Evolutionary conservation across 768 basidiomycete genomes (phyloP), one percentile per base, ranked within the genome.

Genomic region (Hypsizygus marmoreus): DNA sequence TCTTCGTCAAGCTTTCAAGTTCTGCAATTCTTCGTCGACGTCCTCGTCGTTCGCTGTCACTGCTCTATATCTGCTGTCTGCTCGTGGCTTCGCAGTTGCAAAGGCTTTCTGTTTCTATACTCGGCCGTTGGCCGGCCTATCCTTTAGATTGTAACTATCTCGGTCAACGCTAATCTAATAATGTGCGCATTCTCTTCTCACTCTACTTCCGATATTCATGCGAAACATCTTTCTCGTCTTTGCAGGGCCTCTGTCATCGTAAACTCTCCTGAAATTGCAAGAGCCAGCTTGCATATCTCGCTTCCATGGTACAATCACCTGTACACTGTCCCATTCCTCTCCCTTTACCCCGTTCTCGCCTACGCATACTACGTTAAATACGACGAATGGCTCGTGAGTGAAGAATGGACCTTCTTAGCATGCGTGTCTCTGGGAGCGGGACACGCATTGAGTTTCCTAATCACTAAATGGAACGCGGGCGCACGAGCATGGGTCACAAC

Each of bases 341-440:
- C 77, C 1, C 71, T 92, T 38, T 93, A 92, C 51, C 91, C 91
- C 0, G 63, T 93, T 23, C 77, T 91, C 23, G 89, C 88, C 19
- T 97, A 95, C 65, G 87, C 94, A 16, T 98, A 97, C 74, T 91
- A 86, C 58, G 66, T 93, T 67, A 86, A 80, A 65, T 97, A 97
- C 66, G 91, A 95, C 58, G 71, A 84, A 50, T 97, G 91, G 88
- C 72, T 97, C 43, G 79, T 85, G 59, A 91, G 89, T 46, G 93
- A 95, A 68, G 95, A 98, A 64, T 98, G 95, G 95, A 95, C 97
- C 0, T 99, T 98, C 63, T 79, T 98, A 16, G 90, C 88, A 28
- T 93, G 88, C 54, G 86, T 95, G 11, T 69, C 82, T 3, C 79
- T 99, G 6, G 89, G 89, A 16, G 86, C 81, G 5, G 82, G 88